Evolutionary conservation across 192 early-diverging fungal species (phyloP), one percentile per base, ranked within the genome.

Genomic region (Coemansia reversa): DNA sequence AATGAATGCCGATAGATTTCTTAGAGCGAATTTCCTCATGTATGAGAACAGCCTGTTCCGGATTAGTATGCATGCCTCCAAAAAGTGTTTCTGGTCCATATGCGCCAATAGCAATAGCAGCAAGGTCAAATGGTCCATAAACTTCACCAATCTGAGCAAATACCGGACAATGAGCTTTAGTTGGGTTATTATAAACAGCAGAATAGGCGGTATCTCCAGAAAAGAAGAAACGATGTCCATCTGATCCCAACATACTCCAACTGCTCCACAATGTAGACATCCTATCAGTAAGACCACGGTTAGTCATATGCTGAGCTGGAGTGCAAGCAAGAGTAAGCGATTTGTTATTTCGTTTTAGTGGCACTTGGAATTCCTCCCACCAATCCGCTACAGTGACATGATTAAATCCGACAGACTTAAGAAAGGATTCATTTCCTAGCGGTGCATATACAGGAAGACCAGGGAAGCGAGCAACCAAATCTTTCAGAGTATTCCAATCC

Each of bases 101-200:
- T 0, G 94, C 91, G 9, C 94, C 94, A 60, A 95, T 94, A 1
- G 93, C 91, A 48, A 95, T 89, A 60, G 87, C 85, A 9, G 88
- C 73, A 1, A 94, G 60, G 59, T 92, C 88, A 67, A 91, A 86
- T 4, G 89, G 87, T 45, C 89, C 88, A 60, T 90, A 84, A 42
- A 84, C 83, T 3, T 84, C 69, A 7, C 91, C 91, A 62, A 95
- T 93, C 65, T 92, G 88, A 64, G 87, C 84, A 71, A 95, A 95
- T 0, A 84, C 92, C 28, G 94, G 91, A 62, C 94, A 94, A 63
- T 84, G 81, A 0, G 89, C 87, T 27, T 86, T 66, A 22, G 55
- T 58, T 3, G 69, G 68, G 50, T 89, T 86, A 16, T 79, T 64
- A 49, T 77, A 59, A 19, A 90, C 82, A 16, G 86, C 71, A 3